A percentile compares a stretch with the other conserved stretches of the same genome.
Conservation (phyloP, 2,329 filamentous ascomycete genomes). For the Ceratocystiopsis brevicomis region DNA sequence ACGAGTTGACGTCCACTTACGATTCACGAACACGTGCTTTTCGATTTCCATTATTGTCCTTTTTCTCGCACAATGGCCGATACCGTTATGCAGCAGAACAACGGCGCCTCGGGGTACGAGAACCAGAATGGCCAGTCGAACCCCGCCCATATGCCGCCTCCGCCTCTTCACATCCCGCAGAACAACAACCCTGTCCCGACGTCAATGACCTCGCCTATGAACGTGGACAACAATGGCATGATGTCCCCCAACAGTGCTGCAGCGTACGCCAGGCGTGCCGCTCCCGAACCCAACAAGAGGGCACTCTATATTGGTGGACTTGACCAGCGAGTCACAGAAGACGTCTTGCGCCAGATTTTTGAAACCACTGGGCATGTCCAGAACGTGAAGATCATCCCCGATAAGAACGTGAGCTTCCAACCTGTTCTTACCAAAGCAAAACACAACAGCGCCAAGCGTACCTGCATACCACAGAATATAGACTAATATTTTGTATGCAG, state of each 20-base stretch:
- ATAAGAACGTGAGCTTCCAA: conserved; percentile 74
- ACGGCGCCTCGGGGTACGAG: conserved; percentile 61
- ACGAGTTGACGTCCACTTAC: neutral
- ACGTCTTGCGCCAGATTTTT: conserved; percentile 92
- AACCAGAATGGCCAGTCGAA: conserved; percentile 54
- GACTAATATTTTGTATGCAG: conserved; percentile 21
- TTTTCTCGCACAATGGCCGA: conserved; percentile 51
- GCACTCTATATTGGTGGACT: conserved; percentile 90
- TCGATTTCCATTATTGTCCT: neutral
- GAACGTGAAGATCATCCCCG: conserved; percentile 97
- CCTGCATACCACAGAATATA: neutral
- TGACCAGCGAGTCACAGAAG: conserved; percentile 87
- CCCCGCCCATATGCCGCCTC: conserved; percentile 68
- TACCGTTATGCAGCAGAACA: conserved; percentile 41
- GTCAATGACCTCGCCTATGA: conserved; percentile 75
- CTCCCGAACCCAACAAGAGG: conserved; percentile 95
- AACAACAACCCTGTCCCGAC: conserved; percentile 93
- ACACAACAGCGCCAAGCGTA: neutral
- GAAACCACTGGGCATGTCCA: conserved; percentile 97
- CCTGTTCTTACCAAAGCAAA: neutral
- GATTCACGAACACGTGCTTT: neutral
- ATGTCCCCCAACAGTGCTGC: conserved; percentile 73
- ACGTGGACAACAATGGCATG: conserved; percentile 43
- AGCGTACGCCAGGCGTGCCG: conserved; percentile 70
- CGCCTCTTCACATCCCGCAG: conserved; percentile 81